Evolutionary conservation across 129 eudicot species (phyloP).

Genomic region (Helianthus annuus): HanXRQr2.0-SUNRISE NC_035444.2:83415433-83415932

Average conservation of each 20-base stretch:
- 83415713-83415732: slow-evolving; percentile 69
- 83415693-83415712: slow-evolving; percentile 90
- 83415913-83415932: slow-evolving; percentile 26
- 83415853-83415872: slow-evolving; percentile 36
- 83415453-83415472: too few species aligned
- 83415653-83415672: slow-evolving; percentile 83
- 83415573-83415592: too few species aligned
- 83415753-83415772: slow-evolving; percentile 58
- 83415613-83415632: too few species aligned
- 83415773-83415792: slow-evolving; percentile 78
- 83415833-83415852: slow-evolving; percentile 61
- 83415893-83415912: slow-evolving; percentile 23
- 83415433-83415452: too few species aligned
- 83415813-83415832: slow-evolving; percentile 74
- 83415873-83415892: slow-evolving; percentile 27
- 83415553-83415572: too few species aligned
- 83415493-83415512: too few species aligned
- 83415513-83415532: too few species aligned
- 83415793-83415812: slow-evolving; percentile 75
- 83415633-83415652: too few species aligned
- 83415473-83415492: too few species aligned
- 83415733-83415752: slow-evolving; percentile 48
- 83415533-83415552: too few species aligned
- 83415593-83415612: too few species aligned
- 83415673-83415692: slow-evolving; percentile 59